Evolutionary conservation across 2,329 filamentous ascomycete species (phyloP), one percentile per base, ranked within the genome.

Genomic region (Trichoderma afroharzianum): DNA sequence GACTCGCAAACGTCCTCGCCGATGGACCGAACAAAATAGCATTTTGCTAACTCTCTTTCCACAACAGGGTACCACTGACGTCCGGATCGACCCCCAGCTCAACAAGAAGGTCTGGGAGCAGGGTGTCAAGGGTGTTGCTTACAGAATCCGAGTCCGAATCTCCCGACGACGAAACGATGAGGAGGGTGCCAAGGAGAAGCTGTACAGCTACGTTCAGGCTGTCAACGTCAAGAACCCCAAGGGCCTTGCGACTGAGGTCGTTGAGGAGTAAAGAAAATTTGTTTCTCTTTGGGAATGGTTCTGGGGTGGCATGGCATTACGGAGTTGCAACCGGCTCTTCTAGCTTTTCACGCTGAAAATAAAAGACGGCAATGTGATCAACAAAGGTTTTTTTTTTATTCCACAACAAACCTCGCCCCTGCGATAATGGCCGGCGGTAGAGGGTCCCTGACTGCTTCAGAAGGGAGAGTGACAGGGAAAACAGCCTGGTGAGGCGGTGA

Each of bases 41-140:
- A 71, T 57, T 72, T 39, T 43, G 71, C 76, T 78, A 73, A 79
- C 73, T 50, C 58, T 73, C 7, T 70, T 28, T 33, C 67, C 73
- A 8, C 30, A 36, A 66, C 79, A 99, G 96, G 95, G 95, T 83
- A 99, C 96, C 87, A 86, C 89, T 82, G 96, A 99, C 84, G 96
- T 99, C 87, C 96, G 96, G 81, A 87, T 99, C 83, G 96, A 99
- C 90, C 96, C 96, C 82, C 93, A 96, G 88, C 88, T 99, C 82
- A 99, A 99, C 93, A 99, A 99, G 93, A 98, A 99, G 91, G 95
- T 99, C 85, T 99, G 96, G 96, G 96, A 99, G 88, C 89, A 92
- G 83, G 96, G 96, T 85, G 91, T 99, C 89, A 99, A 98, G 93
- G 97, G 96, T 82, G 95, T 98, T 78, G 94, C 95, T 79, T 98